phyloP scores from a whole-genome alignment of 768 basidiomycete genomes.

The Russula sp. region DNA sequence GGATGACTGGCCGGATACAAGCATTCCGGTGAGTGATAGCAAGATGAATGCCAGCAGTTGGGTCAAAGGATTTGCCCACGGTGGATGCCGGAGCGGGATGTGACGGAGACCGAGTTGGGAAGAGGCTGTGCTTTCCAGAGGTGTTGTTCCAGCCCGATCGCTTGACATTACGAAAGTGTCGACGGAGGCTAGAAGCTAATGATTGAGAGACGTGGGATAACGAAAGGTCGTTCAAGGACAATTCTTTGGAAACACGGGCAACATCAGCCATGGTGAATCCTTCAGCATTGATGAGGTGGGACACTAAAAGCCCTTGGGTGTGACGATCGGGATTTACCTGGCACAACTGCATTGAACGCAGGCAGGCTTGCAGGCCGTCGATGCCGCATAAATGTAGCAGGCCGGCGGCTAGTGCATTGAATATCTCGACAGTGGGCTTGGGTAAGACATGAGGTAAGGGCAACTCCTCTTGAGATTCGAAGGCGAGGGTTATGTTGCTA shows the following conservation, averaged over 20 bases:
- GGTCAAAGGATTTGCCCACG: constrained; percentile 42
- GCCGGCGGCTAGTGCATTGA: constrained; percentile 61
- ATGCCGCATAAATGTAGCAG: constrained; percentile 51
- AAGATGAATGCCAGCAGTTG: constrained; percentile 47
- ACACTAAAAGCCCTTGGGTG: constrained; percentile 56
- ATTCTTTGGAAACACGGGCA: constrained; percentile 46
- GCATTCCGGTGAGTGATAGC: constrained; percentile 33
- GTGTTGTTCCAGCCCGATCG: constrained; percentile 38
- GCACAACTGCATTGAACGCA: constrained; percentile 54
- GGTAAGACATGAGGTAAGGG: constrained; percentile 25
- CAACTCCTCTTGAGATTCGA: constrained; percentile 4
- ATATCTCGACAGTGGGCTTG: constrained; percentile 41
- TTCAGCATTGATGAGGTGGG: constrained; percentile 47
- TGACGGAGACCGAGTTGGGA: constrained; percentile 4
- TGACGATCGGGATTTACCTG: constrained; percentile 50
- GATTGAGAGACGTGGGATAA: constrained; percentile 56
- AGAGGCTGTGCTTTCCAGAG: constrained; percentile 29
- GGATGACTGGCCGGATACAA: constrained; percentile 43
- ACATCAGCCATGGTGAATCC: constrained; percentile 47
- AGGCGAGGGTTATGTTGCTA: neutral
- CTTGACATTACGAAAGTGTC: constrained; percentile 37
- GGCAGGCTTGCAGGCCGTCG: constrained; percentile 44
- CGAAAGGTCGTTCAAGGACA: constrained; percentile 46
- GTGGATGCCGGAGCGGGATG: neutral
- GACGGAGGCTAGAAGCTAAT: constrained; percentile 50